Evolutionary conservation across 257 asterid species (phyloP).

Genomic region (Primulina eburnea): DNA sequence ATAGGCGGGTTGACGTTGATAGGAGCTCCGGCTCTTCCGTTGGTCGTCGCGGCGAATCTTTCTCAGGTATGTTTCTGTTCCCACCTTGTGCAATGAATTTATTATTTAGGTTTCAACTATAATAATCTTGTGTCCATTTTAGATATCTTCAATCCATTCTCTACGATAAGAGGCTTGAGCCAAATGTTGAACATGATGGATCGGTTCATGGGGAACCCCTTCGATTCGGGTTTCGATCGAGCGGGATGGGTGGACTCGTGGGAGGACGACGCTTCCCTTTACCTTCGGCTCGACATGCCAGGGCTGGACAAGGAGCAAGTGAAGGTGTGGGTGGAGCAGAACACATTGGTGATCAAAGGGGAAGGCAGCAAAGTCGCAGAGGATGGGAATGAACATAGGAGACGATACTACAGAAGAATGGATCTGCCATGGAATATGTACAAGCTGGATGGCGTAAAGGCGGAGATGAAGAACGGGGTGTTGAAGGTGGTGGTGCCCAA

Average conservation of each 20-base stretch:
- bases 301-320: constrained; percentile 34
- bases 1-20: too few relatives aligned
- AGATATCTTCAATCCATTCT: constrained; percentile 60
- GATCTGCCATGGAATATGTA: constrained; percentile 15
- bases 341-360: constrained; percentile 26
- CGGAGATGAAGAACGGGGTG: constrained; percentile 41
- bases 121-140: too few relatives aligned
- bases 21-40: too few relatives aligned
- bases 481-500: constrained; percentile 36
- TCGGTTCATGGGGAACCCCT: constrained; percentile 35
- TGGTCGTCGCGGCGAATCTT: too few relatives aligned
- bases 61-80: too few relatives aligned
- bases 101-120: too few relatives aligned
- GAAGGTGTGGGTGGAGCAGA: constrained; percentile 27
- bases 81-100: too few relatives aligned
- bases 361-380: constrained; percentile 29
- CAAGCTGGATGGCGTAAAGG: constrained; percentile 27
- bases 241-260: background rate
- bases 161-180: constrained; percentile 50
- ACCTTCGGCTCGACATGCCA: constrained; percentile 31
- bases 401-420: constrained; percentile 29
- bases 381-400: constrained; percentile 18
- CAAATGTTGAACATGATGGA: constrained; percentile 78
- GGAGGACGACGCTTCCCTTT: constrained; percentile 16
- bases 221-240: background rate